phyloP scores from a whole-genome alignment of 345 rosid species.

The Lepidium didymum region DNA sequence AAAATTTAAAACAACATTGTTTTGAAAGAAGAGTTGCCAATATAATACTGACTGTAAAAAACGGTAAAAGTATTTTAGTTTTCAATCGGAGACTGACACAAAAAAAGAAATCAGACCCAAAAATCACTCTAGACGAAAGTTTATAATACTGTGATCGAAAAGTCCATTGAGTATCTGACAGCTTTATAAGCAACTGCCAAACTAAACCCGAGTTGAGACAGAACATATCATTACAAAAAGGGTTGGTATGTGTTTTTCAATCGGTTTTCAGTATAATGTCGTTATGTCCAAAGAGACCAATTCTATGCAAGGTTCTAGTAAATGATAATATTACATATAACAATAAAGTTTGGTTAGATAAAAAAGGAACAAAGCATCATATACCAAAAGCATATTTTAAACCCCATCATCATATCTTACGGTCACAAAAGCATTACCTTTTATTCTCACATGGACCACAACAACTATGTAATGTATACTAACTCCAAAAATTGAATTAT shows the following conservation, averaged over 20 bases:
- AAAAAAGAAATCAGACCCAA: background rate
- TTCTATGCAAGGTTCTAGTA: slow-evolving; percentile 24
- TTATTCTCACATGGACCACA: slow-evolving; percentile 29
- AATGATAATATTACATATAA: background rate
- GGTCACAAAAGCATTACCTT: slow-evolving; percentile 13
- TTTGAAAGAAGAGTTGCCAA: no score
- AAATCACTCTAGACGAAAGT: background rate
- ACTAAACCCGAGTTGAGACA: slow-evolving; percentile 22
- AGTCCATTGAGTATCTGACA: slow-evolving; percentile 18
- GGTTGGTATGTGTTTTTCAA: slow-evolving; percentile 23
- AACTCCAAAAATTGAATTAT: background rate
- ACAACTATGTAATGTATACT: background rate
- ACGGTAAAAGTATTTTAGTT: background rate
- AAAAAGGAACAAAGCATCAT: slow-evolving; percentile 22
- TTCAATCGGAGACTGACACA: background rate
- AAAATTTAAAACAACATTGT: no score
- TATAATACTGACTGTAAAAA: no score
- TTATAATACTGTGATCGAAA: background rate
- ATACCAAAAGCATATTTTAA: slow-evolving; percentile 18
- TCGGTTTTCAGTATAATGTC: slow-evolving; percentile 20
- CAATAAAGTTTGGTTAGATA: slow-evolving; percentile 7
- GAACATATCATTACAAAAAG: slow-evolving; percentile 13
- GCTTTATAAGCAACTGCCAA: slow-evolving; percentile 10
- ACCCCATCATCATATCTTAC: slow-evolving; percentile 1
- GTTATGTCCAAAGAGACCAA: slow-evolving; percentile 6